These are phyloP conservation scores for Dalbergia oliveri DNA, from an alignment of 306 rosid species.

Conservation along the genomic window DNA sequence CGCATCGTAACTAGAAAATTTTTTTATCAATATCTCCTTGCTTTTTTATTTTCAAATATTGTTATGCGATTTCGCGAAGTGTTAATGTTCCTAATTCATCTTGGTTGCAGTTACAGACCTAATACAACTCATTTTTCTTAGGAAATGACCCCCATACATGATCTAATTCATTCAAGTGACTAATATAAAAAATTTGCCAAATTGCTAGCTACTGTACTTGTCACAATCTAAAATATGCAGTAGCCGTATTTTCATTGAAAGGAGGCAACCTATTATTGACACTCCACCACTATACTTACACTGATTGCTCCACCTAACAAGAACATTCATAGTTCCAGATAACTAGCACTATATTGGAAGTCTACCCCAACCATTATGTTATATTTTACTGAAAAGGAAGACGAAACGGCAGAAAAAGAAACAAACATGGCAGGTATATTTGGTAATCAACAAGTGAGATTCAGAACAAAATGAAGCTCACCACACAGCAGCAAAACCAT, in stretches of 20 bases:
- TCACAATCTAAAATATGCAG: background rate
- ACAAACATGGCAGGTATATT: background rate
- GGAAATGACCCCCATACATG: background rate
- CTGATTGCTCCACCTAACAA: background rate
- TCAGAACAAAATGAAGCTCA: background rate
- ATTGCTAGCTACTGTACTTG: background rate
- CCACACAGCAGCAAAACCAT: slow-evolving; percentile 40
- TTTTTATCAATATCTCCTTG: no score
- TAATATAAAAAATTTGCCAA: background rate
- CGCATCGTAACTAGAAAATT: no score
- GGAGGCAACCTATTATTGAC: background rate
- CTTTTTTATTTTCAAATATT: no score
- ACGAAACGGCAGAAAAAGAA: background rate
- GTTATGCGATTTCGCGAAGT: no score
- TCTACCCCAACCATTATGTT: background rate
- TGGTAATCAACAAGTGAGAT: background rate
- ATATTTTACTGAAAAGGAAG: background rate
- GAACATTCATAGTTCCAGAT: no score
- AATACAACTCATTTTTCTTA: background rate
- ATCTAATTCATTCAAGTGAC: background rate
- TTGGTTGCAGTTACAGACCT: no score
- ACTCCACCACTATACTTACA: background rate
- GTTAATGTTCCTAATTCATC: no score
- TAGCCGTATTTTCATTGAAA: background rate
- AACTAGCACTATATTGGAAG: background rate